phyloP scores from a whole-genome alignment of 768 basidiomycete genomes.

The Xanthoconium purpureum region DNA sequence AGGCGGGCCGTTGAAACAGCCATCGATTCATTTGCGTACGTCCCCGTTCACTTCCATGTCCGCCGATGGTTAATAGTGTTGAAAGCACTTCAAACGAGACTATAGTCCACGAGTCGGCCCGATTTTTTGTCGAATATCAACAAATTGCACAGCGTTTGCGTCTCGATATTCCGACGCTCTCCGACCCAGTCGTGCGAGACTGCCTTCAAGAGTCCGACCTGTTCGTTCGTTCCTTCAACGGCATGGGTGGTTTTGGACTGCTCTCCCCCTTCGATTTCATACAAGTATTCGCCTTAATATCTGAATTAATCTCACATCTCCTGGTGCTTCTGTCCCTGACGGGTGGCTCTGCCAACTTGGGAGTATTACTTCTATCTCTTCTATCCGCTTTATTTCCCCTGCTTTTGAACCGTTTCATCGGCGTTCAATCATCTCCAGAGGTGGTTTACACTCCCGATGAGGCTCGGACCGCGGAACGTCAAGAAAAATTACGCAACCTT shows the following conservation, averaged over 20 bases:
- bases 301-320: conserved; percentile 72
- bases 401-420: conserved; percentile 50
- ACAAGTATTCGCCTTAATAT: conserved; percentile 64
- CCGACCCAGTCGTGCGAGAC: conserved; percentile 70
- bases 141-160: conserved; percentile 75
- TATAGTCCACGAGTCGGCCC: conserved; percentile 68
- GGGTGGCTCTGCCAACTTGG: conserved; percentile 47
- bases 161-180: conserved; percentile 75
- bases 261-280: conserved; percentile 79
- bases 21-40: conserved; percentile 75
- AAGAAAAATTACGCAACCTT: conserved; percentile 71
- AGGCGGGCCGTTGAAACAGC: conserved; percentile 62
- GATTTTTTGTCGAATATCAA: conserved; percentile 72
- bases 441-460: conserved; percentile 50
- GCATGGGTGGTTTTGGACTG: conserved; percentile 69
- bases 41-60: conserved; percentile 20
- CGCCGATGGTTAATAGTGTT: conserved; percentile 3
- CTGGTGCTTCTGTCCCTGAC: conserved; percentile 66
- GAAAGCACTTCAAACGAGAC: conserved; percentile 65
- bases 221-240: conserved; percentile 78
- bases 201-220: conserved; percentile 84
- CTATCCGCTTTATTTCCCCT: conserved; percentile 60
- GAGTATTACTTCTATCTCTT: conserved; percentile 58
- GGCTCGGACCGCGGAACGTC: conserved; percentile 61
- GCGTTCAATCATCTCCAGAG: conserved; percentile 41